Evolutionary conservation across 2,329 filamentous ascomycete species (phyloP), one percentile per base, ranked within the genome.

Genomic region (Graphium sp.): DNA sequence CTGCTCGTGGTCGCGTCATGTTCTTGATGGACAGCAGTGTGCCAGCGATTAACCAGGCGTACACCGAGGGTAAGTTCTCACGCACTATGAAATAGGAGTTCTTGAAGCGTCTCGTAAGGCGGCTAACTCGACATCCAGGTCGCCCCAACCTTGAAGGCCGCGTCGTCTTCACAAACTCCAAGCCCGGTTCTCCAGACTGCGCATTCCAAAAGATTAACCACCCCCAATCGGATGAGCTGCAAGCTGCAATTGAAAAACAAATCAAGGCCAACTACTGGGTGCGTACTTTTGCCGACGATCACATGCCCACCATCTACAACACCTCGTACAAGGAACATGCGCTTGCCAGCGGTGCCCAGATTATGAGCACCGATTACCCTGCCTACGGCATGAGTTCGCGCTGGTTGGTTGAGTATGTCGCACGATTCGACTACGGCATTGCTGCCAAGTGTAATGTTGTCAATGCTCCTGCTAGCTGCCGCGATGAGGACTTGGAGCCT

Each of bases 21-120:
- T 64, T 64, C 46, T 52, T 55, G 36, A 61, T 64, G 45, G 60
- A 64, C 40, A 62, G 63, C 37, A 49, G n/a, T n/a, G n/a, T n/a
- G n/a, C n/a, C n/a, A n/a, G n/a, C n/a, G n/a, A n/a, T n/a, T n/a
- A n/a, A n/a, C n/a, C n/a, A n/a, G n/a, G n/a, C n/a, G n/a, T n/a
- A n/a, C n/a, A n/a, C n/a, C n/a, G n/a, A n/a, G n/a, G n/a, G n/a
- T n/a, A n/a, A n/a, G n/a, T n/a, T n/a, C n/a, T n/a, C n/a, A n/a
- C n/a, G n/a, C n/a, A n/a, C n/a, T n/a, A n/a, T n/a, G n/a, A n/a
- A n/a, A n/a, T n/a, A n/a, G n/a, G n/a, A n/a, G n/a, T n/a, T n/a
- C n/a, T n/a, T n/a, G n/a, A n/a, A n/a, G n/a, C n/a, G n/a, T n/a
- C n/a, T n/a, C n/a, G n/a, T n/a, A 50, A 11, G 41, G 48, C 13